These are phyloP conservation scores for Allium fistulosum DNA, from an alignment of 106 monocot genomes.

Conservation along the genomic window DNA sequence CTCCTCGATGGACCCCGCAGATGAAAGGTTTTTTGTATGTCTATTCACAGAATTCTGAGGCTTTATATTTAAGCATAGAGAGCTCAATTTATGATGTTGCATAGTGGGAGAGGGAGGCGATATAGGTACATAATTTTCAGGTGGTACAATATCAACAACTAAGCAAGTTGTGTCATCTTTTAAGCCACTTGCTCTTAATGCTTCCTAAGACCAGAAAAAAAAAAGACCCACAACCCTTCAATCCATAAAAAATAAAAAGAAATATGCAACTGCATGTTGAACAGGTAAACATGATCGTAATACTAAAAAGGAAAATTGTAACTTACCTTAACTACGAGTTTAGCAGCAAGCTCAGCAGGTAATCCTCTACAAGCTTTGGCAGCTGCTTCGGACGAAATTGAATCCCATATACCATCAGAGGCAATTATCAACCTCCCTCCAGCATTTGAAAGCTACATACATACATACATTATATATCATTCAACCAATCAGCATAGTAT, in stretches of 20 bases:
- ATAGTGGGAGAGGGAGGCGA: conserved; percentile 41
- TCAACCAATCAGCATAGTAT: background rate
- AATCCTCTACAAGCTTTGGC: conserved; percentile 82
- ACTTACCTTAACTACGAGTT: conserved; percentile 86
- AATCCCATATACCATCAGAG: conserved; percentile 90
- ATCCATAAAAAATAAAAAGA: background rate
- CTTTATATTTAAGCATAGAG: conserved; percentile 50
- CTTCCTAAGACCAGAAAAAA: conserved; percentile 44
- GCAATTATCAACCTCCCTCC: conserved; percentile 92
- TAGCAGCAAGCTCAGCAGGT: conserved; percentile 82
- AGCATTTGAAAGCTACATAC: conserved; percentile 58
- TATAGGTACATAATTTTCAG: conserved; percentile 24
- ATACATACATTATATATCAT: conserved; percentile 11
- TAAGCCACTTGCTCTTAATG: conserved; percentile 83
- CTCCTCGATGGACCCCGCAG: conserved; percentile 74
- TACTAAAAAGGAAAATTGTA: background rate
- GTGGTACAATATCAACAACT: conserved; percentile 82
- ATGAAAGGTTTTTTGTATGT: conserved; percentile 34
- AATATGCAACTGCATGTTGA: background rate
- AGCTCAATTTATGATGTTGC: conserved; percentile 60
- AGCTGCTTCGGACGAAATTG: conserved; percentile 35
- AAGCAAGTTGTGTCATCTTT: conserved; percentile 74
- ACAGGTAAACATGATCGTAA: background rate
- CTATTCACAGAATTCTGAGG: conserved; percentile 37
- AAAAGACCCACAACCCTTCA: background rate